Conservation (phyloP, 305 asterid genomes). For the Solanum aculeatissimum region DNA sequence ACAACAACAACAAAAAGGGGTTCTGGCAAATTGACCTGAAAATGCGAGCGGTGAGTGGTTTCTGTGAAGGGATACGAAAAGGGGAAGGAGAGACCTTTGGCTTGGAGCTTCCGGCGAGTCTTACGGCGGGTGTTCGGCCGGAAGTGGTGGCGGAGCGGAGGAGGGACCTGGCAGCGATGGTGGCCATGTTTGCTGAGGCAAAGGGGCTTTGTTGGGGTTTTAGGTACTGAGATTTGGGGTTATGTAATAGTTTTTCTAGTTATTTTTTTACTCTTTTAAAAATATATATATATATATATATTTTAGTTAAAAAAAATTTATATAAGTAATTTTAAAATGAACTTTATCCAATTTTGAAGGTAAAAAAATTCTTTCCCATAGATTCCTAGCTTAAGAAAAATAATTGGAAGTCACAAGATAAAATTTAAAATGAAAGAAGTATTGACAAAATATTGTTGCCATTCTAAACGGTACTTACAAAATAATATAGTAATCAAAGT, state of each 20-base stretch:
- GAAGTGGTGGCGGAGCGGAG: slow-evolving; percentile 39
- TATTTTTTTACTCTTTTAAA: neutral
- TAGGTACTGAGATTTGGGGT: neutral
- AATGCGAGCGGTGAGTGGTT: slow-evolving; percentile 57
- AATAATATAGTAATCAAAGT: neutral
- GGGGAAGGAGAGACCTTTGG: slow-evolving; percentile 38
- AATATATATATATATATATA: no score
- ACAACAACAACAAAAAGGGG: neutral
- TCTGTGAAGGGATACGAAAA: slow-evolving; percentile 48
- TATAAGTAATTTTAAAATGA: neutral
- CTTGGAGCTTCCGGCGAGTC: slow-evolving; percentile 31
- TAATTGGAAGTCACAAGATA: no score
- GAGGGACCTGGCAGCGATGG: slow-evolving; percentile 51
- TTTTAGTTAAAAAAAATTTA: neutral
- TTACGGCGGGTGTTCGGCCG: neutral
- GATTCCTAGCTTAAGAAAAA: no score
- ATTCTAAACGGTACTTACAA: neutral
- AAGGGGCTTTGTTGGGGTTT: neutral
- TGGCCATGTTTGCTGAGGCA: slow-evolving; percentile 38
- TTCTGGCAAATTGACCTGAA: slow-evolving; percentile 37
- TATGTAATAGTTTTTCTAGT: neutral
- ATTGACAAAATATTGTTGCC: no score
- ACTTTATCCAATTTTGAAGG: no score
- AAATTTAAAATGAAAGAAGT: no score
- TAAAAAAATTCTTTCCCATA: no score